phyloP scores from a whole-genome alignment of 352 stramenopile species.

The Pythium monospermum region DNA sequence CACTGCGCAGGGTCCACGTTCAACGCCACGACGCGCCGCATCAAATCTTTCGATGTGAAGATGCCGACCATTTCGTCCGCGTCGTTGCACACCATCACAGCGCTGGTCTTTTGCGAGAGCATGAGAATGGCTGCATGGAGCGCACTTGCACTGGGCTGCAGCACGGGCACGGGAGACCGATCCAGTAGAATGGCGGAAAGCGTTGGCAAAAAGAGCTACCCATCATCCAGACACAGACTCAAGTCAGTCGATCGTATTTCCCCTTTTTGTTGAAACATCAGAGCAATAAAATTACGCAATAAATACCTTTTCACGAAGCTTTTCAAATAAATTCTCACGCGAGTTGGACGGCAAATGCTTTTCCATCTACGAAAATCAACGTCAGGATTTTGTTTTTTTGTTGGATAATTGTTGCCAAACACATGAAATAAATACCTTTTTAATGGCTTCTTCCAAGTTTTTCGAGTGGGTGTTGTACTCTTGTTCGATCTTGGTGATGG shows the following conservation, averaged over 20 bases:
- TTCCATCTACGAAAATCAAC: constrained; percentile 33
- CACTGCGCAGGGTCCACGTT: constrained; percentile 81
- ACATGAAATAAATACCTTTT: constrained; percentile 43
- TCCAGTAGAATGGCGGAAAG: constrained; percentile 73
- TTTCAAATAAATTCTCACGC: constrained; percentile 76
- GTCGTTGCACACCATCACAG: constrained; percentile 90
- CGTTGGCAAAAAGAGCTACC: constrained; percentile 81
- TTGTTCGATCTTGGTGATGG: constrained; percentile 95
- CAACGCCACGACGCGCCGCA: constrained; percentile 92
- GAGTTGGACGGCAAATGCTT: constrained; percentile 41
- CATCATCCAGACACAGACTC: too few species aligned
- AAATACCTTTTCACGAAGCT: constrained; percentile 68
- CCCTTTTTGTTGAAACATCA: not conserved
- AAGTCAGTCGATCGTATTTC: not conserved
- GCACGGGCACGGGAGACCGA: constrained; percentile 47
- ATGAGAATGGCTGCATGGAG: constrained; percentile 74
- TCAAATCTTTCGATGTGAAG: constrained; percentile 97
- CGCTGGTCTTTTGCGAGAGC: constrained; percentile 74
- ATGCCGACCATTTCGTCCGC: constrained; percentile 89
- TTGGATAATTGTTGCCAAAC: not conserved
- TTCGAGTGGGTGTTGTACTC: constrained; percentile 74
- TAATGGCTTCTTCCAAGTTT: constrained; percentile 62
- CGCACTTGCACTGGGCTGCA: constrained; percentile 44
- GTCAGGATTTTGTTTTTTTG: not conserved
- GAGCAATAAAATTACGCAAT: not conserved